Evolutionary conservation across 495 filamentous ascomycete genomes (phyloP).

Genomic region (Glutinoglossum americanum): DNA sequence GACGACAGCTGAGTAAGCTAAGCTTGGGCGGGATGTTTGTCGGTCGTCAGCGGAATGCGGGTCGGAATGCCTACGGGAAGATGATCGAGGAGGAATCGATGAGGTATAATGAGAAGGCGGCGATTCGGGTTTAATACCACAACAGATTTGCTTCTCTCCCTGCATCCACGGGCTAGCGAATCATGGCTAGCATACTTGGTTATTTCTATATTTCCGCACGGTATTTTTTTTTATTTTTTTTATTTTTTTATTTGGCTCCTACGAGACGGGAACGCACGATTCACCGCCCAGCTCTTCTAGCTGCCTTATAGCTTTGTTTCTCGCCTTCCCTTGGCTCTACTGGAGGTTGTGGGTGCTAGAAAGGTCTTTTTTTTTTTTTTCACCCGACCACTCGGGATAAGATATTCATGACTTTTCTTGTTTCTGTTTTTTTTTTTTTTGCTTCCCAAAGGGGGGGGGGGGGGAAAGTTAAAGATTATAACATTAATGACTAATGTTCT

Average conservation of each 20-base stretch:
- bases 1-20: neutral
- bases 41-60: neutral
- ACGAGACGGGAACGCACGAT: too few relatives aligned
- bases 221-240: neutral
- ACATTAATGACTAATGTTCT: neutral
- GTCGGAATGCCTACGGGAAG: neutral
- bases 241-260: neutral
- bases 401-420: too few relatives aligned
- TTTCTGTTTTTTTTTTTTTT: too few relatives aligned
- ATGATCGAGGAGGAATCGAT: neutral
- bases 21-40: neutral
- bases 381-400: too few relatives aligned
- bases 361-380: too few relatives aligned
- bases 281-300: too few relatives aligned
- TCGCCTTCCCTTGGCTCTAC: too few relatives aligned
- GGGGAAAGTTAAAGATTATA: neutral
- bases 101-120: neutral
- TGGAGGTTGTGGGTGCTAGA: too few relatives aligned
- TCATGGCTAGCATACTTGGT: neutral
- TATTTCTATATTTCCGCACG: neutral
- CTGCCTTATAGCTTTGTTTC: too few relatives aligned
- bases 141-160: neutral
- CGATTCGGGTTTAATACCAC: neutral
- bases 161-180: neutral
- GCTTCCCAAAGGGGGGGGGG: too few relatives aligned